Percentiles rank a stretch among this genome's conserved stretches.
phyloP scores from a whole-genome alignment of 164 flowering plant species.

The Kingdonia uniflora region DNA sequence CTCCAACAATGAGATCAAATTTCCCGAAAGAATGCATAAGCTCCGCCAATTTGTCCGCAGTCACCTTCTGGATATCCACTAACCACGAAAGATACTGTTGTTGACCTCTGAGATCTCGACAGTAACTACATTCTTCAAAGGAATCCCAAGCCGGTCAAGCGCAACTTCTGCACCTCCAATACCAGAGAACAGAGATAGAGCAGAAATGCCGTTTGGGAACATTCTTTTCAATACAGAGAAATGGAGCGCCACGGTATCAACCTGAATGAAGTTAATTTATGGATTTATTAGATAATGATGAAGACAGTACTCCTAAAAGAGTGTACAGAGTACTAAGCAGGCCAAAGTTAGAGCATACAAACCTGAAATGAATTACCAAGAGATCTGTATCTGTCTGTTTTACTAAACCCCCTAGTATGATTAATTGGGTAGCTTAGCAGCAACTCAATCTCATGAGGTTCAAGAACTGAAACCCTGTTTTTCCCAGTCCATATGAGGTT shows the following conservation, averaged over 20 bases:
- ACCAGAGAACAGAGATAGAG: slow-evolving; percentile 1
- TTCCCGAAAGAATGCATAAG: neutral
- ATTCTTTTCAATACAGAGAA: neutral
- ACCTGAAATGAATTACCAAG: slow-evolving; percentile 1
- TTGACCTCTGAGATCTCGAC: neutral
- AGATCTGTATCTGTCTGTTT: neutral
- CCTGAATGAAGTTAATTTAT: neutral
- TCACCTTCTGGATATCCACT: neutral
- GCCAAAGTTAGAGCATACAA: neutral
- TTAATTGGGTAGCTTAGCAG: neutral
- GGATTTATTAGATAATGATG: neutral
- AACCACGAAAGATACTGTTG: neutral
- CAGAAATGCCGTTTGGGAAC: neutral
- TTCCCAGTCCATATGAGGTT: neutral
- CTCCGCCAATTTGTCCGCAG: neutral
- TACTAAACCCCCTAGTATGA: neutral
- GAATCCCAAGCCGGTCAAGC: neutral
- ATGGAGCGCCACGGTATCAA: slow-evolving; percentile 1
- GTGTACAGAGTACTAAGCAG: neutral
- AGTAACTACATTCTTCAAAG: neutral
- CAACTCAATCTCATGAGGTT: neutral
- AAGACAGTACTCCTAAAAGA: neutral
- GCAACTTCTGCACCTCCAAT: slow-evolving; percentile 4
- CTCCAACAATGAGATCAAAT: slow-evolving; percentile 2
- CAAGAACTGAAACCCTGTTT: neutral